These are phyloP conservation scores for Madurella fahalii DNA, from an alignment of 2,329 filamentous ascomycete genomes.

Conservation along the genomic window DNA sequence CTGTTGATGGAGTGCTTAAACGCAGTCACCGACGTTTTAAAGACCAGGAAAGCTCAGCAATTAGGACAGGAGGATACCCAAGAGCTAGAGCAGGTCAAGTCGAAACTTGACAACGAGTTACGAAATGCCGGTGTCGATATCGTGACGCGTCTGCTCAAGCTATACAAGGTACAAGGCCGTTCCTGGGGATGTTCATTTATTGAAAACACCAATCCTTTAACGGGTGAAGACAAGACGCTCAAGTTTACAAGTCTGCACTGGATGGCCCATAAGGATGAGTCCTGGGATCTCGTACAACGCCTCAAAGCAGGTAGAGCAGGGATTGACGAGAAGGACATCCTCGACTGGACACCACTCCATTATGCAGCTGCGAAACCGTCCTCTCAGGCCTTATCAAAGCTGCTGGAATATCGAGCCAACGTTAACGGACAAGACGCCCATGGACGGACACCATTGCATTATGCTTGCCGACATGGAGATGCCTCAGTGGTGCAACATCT, in stretches of 20 bases:
- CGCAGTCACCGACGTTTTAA: slow-evolving; percentile 8
- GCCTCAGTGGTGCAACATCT: neutral
- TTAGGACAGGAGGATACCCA: neutral
- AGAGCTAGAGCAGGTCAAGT: neutral
- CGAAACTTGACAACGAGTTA: neutral
- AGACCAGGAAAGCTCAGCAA: slow-evolving; percentile 1
- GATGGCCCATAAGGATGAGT: no score
- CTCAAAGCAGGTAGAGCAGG: neutral
- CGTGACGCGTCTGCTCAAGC: neutral
- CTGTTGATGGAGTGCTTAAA: slow-evolving; percentile 20
- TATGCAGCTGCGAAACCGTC: slow-evolving; percentile 13
- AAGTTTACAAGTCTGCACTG: neutral
- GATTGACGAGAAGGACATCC: slow-evolving; percentile 17
- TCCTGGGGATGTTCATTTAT: neutral
- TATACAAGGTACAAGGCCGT: slow-evolving; percentile 4
- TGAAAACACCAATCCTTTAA: neutral
- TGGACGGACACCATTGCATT: slow-evolving; percentile 27
- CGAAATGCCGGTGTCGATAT: neutral
- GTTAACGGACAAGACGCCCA: slow-evolving; percentile 14
- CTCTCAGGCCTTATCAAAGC: neutral
- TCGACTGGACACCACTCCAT: slow-evolving; percentile 26
- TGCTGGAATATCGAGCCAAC: slow-evolving; percentile 10
- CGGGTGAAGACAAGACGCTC: neutral
- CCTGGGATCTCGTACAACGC: no score
- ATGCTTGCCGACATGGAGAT: slow-evolving; percentile 12